These are phyloP conservation scores for Vitellaria paradoxa DNA, from an alignment of 179 eudicot genomes.

Conservation along the genomic window DNA sequence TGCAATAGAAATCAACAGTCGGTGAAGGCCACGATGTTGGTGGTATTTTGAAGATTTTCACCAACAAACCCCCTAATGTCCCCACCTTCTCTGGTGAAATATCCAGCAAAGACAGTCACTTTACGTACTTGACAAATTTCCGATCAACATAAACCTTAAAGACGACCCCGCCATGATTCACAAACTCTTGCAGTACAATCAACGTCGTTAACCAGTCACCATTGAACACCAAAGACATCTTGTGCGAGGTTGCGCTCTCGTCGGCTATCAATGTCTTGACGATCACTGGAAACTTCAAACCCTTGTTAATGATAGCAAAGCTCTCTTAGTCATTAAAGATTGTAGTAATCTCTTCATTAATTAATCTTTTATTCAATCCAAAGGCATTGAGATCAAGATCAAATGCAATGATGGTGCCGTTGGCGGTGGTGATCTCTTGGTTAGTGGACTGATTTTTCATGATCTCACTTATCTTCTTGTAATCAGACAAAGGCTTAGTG, in stretches of 20 bases:
- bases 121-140: conserved; percentile 48
- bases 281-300: conserved; percentile 44
- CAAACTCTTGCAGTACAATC: conserved; percentile 57
- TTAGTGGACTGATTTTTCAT: too few species aligned
- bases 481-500: too few species aligned
- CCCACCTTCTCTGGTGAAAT: conserved; percentile 30
- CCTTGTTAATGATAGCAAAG: neutral
- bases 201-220: conserved; percentile 38
- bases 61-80: conserved; percentile 19
- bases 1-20: too few species aligned
- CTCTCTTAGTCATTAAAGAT: too few species aligned
- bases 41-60: too few species aligned
- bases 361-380: too few species aligned
- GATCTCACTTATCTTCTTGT: too few species aligned
- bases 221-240: conserved; percentile 49
- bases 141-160: conserved; percentile 77
- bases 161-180: conserved; percentile 64
- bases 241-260: conserved; percentile 44
- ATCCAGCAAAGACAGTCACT: conserved; percentile 58
- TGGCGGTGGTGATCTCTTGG: too few species aligned
- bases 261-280: conserved; percentile 57
- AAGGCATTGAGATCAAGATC: too few species aligned
- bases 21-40: too few species aligned
- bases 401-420: too few species aligned
- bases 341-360: too few species aligned